Evolutionary conservation across 306 rosid genomes (phyloP), one percentile per base, ranked within the genome.

Genomic region (Citrullus amarus): DNA sequence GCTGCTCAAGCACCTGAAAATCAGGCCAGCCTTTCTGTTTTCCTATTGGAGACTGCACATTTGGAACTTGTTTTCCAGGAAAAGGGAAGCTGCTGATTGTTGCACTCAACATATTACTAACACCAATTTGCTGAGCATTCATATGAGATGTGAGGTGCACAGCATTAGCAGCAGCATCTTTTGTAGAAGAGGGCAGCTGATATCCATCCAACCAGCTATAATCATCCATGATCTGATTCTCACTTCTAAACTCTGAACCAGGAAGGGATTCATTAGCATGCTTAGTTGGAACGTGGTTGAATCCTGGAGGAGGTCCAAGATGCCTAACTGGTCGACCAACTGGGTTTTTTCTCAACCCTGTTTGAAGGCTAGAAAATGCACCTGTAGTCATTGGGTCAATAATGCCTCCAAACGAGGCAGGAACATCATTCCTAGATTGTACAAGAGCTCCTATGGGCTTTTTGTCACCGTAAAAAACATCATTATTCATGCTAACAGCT

Each of bases 121-220:
- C 83, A 79, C 83, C 67, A 73, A 83, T 60, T 77, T 63, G 90
- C 78, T 65, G 88, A 62, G 81, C 53, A 82, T 86, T 88, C 75
- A 86, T 78, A 48, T 82, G 86, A 66, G 89, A 53, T 13, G 88
- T 79, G 79, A 78, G 85, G 63, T 80, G 77, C 44, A 83, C 55
- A 55, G 88, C 82, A 83, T 82, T 85, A 85, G 71, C 80, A 55
- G 86, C n/a, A 56, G 80, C n/a, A n/a, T 84, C 89, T 69, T 81
- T 87, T 17, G 84, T 79, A 75, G 93, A 84, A 55, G 92, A 80
- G 61, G 95, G 92, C 77, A 88, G 69, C 76, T 95, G 97, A 91
- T 95, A 91, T 83, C 99, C 99, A 89, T 95, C 98, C 90, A 95
- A 86, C 99, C 99, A 95, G 84, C 97, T 86, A 86, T 95, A 95